Evolutionary conservation across 2,329 filamentous ascomycete genomes (phyloP).

Genomic region (Zasmidium citrigriseum): DNA sequence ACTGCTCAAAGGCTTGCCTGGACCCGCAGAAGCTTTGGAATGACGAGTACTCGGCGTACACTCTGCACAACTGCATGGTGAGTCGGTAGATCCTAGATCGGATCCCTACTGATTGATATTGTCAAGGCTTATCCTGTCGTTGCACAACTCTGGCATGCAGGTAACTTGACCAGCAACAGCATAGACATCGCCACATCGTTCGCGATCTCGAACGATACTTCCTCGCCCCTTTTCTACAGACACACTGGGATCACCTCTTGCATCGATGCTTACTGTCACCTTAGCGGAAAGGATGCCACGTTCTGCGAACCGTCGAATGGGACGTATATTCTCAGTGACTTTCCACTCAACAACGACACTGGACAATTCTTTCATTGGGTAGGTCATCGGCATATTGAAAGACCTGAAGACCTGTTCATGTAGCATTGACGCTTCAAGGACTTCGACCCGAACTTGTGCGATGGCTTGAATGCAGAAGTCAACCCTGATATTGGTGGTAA

Average conservation of each 20-base stretch:
- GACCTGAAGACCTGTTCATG: no score
- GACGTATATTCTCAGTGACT: background rate
- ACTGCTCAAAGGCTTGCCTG: no score
- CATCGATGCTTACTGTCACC: conserved; percentile 1
- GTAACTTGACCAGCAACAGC: background rate
- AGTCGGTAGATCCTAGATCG: no score
- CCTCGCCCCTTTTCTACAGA: background rate
- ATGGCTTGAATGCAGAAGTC: conserved; percentile 15
- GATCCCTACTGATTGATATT: background rate
- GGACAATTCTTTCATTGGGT: no score
- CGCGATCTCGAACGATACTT: background rate
- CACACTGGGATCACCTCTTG: background rate
- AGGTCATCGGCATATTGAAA: no score
- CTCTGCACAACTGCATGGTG: conserved; percentile 2
- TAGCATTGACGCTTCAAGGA: background rate
- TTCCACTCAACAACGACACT: no score
- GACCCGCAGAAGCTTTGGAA: no score
- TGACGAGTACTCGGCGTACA: background rate
- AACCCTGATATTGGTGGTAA: conserved; percentile 21
- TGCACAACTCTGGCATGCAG: background rate
- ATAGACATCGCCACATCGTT: background rate
- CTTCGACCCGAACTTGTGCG: conserved; percentile 2
- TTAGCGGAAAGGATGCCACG: background rate
- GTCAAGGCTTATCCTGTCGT: background rate
- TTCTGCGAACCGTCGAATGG: background rate